A percentile compares a stretch with the other conserved stretches of the same genome.
Conservation (phyloP, 129 eudicot species). For the Sambucus nigra region DNA sequence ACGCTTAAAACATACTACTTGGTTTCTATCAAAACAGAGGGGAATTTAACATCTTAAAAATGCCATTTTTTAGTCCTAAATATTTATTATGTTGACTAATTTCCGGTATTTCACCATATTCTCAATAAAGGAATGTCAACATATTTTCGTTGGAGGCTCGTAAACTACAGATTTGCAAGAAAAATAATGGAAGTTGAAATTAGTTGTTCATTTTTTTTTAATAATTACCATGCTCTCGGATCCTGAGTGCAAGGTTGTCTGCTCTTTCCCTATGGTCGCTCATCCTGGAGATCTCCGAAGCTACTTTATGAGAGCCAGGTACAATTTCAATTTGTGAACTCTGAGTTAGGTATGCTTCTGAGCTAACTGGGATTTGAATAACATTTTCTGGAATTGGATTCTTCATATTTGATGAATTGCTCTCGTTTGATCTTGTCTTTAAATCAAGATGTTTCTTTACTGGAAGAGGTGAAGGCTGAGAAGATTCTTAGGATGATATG, state of each 20-base stretch:
- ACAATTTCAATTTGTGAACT: neutral
- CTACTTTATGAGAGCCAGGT: neutral
- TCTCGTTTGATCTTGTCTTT: neutral
- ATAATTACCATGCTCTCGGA: constrained; percentile 3
- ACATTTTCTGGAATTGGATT: neutral
- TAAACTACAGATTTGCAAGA: no score
- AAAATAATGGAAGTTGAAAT: neutral
- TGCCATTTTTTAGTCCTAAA: neutral
- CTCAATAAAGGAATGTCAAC: no score
- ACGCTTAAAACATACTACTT: neutral
- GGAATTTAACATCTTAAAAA: neutral
- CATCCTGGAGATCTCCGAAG: neutral
- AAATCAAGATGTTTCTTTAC: neutral
- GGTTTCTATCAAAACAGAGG: neutral
- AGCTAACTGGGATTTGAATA: neutral
- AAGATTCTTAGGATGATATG: neutral
- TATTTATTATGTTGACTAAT: neutral
- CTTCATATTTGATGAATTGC: neutral
- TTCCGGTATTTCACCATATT: no score
- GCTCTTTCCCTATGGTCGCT: neutral
- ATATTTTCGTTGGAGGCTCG: no score
- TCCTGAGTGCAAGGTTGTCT: neutral
- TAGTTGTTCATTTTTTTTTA: neutral
- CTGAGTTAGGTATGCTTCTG: neutral
- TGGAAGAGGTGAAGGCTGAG: neutral